Conservation (phyloP, 2,329 filamentous ascomycete genomes). For the Ophiostoma ulmi region DNA sequence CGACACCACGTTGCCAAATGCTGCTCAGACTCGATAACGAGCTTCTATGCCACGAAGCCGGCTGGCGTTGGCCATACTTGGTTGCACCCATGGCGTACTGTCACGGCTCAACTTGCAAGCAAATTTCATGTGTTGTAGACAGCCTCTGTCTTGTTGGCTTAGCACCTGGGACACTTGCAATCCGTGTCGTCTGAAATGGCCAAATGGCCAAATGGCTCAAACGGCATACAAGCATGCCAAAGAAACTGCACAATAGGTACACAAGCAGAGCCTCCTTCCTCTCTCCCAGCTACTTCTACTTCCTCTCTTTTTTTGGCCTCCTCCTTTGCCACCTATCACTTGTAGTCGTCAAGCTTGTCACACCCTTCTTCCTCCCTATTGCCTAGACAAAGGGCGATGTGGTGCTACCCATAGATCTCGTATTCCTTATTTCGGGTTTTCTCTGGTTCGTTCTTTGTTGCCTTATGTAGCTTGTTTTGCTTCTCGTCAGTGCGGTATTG, state of each 20-base stretch:
- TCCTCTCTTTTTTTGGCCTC: not conserved
- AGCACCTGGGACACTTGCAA: too few relatives aligned
- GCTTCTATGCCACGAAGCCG: too few relatives aligned
- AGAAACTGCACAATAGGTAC: not conserved
- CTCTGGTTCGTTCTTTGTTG: not conserved
- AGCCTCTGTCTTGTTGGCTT: too few relatives aligned
- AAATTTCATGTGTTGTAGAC: too few relatives aligned
- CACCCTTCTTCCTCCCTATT: not conserved
- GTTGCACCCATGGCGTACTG: too few relatives aligned
- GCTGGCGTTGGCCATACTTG: too few relatives aligned
- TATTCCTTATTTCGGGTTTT: not conserved
- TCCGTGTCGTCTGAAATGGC: not conserved
- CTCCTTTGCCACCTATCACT: not conserved
- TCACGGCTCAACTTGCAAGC: too few relatives aligned
- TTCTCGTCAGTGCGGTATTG: not conserved
- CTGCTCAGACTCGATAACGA: too few relatives aligned
- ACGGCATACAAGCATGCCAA: not conserved
- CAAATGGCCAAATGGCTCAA: not conserved
- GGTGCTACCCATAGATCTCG: slow-evolving; percentile 6
- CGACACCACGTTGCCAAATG: too few relatives aligned
- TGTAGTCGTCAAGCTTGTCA: not conserved
- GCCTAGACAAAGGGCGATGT: not conserved
- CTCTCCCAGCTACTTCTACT: not conserved
- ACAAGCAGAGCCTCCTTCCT: not conserved
- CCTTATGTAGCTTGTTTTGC: not conserved